A percentile compares a stretch with the other conserved stretches of the same genome.
phyloP scores from a whole-genome alignment of 768 basidiomycete genomes.

The Russula sp. region DNA sequence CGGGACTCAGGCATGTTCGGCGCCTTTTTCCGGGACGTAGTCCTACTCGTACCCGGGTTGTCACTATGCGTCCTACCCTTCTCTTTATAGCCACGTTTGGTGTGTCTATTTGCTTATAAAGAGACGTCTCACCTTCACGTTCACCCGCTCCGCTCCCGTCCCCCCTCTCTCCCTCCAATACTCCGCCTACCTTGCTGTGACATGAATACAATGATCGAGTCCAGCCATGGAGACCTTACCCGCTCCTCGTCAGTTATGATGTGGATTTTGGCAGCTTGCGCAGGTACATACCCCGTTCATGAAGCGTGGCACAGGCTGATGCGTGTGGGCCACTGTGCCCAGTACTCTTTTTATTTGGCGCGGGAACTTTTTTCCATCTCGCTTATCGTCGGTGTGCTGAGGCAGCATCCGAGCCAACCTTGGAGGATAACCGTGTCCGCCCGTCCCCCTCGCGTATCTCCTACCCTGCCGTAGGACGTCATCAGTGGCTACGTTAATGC shows the following conservation, averaged over 20 bases:
- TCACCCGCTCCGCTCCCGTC: neutral
- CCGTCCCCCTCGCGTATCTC: neutral
- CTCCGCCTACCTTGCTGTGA: neutral
- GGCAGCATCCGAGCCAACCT: neutral
- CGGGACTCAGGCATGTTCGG: neutral
- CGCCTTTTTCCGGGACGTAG: neutral
- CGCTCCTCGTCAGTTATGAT: neutral
- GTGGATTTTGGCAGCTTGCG: neutral
- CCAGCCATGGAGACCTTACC: neutral
- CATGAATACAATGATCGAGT: neutral
- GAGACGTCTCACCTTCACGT: neutral
- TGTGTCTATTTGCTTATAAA: neutral
- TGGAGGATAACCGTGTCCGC: neutral
- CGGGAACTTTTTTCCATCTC: slow-evolving; percentile 5
- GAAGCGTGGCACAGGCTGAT: neutral
- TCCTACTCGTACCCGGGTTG: neutral
- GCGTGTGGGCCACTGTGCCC: neutral
- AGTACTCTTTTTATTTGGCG: slow-evolving; percentile 6
- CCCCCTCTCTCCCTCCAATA: neutral
- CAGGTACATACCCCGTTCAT: neutral
- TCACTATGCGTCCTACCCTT: neutral
- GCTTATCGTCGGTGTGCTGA: neutral
- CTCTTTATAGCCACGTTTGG: neutral
- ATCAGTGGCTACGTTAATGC: neutral
- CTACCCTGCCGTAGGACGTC: slow-evolving; percentile 7